Evolutionary conservation across 2,329 filamentous ascomycete species (phyloP).

Genomic region (Fusarium xyrophilum): DNA sequence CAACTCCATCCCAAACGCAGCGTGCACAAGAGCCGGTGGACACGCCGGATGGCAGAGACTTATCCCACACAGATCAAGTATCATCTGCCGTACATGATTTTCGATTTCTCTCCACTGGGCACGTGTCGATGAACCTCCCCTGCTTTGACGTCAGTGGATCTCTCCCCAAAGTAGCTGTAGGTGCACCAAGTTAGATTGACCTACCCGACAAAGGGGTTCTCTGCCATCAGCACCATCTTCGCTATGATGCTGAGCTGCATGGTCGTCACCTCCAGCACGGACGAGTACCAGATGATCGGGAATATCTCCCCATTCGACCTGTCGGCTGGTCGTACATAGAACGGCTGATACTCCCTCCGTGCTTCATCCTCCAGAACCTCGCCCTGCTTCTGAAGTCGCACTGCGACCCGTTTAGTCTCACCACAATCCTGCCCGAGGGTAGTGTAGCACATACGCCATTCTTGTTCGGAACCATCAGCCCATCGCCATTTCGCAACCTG

Average conservation of each 20-base stretch:
- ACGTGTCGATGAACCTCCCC: slow-evolving; percentile 38
- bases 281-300: slow-evolving; percentile 50
- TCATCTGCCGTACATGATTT: slow-evolving; percentile 48
- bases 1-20: slow-evolving; percentile 51
- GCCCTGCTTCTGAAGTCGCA: slow-evolving; percentile 48
- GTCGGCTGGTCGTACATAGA: slow-evolving; percentile 46
- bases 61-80: slow-evolving; percentile 51
- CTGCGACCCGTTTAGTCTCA: slow-evolving; percentile 31
- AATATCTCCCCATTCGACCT: slow-evolving; percentile 50
- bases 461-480: slow-evolving; percentile 46
- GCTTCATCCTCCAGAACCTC: slow-evolving; percentile 46
- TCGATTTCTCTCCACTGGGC: slow-evolving; percentile 48
- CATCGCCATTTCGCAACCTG: slow-evolving; percentile 52
- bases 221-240: slow-evolving; percentile 50
- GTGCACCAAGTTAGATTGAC: background rate
- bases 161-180: too few species aligned
- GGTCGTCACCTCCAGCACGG: slow-evolving; percentile 50
- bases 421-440: too few species aligned
- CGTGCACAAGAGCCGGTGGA: slow-evolving; percentile 50
- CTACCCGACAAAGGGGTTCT: slow-evolving; percentile 49
- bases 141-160: slow-evolving; percentile 25
- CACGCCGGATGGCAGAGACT: slow-evolving; percentile 49
- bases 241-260: slow-evolving; percentile 51
- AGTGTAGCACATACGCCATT: slow-evolving; percentile 46
- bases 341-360: slow-evolving; percentile 44